Conservation (phyloP, 768 basidiomycete species). For the Mycena capillaripes region DNA sequence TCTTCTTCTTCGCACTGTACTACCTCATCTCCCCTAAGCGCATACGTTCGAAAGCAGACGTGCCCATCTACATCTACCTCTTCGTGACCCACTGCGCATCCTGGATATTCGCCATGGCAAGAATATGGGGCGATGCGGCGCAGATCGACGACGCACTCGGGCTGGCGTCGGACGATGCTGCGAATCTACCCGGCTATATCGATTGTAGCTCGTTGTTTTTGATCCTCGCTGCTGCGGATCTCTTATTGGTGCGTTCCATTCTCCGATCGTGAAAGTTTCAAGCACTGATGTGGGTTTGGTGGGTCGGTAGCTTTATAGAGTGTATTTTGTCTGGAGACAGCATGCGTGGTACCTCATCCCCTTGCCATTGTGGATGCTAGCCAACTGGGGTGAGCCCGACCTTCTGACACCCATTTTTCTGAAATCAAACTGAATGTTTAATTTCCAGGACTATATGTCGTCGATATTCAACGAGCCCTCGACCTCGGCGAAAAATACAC, state of each 20-base stretch:
- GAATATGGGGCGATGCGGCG: constrained; percentile 19
- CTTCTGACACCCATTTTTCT: neutral
- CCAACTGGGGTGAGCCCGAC: neutral
- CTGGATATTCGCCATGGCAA: constrained; percentile 27
- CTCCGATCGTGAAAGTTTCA: constrained; percentile 15
- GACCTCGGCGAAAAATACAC: neutral
- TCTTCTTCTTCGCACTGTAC: neutral
- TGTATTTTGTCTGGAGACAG: constrained; percentile 19
- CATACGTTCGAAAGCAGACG: constrained; percentile 6
- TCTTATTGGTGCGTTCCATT: constrained; percentile 21
- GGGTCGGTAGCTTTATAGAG: constrained; percentile 25
- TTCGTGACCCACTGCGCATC: constrained; percentile 31
- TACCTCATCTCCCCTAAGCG: neutral
- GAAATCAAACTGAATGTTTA: neutral
- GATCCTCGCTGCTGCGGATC: constrained; percentile 28
- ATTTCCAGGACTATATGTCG: neutral
- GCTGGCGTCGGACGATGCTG: constrained; percentile 20
- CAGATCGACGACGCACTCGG: constrained; percentile 11
- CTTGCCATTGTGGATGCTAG: neutral
- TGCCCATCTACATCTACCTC: constrained; percentile 28
- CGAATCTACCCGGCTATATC: constrained; percentile 24
- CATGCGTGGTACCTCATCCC: neutral
- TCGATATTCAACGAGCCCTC: neutral
- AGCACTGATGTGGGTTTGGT: constrained; percentile 19
- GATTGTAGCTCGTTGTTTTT: constrained; percentile 28